Percentiles rank a stretch among this genome's conserved stretches.
Evolutionary conservation across 2,329 filamentous ascomycete species (phyloP).

Genomic region (Hymenoscyphus albidus): DNA sequence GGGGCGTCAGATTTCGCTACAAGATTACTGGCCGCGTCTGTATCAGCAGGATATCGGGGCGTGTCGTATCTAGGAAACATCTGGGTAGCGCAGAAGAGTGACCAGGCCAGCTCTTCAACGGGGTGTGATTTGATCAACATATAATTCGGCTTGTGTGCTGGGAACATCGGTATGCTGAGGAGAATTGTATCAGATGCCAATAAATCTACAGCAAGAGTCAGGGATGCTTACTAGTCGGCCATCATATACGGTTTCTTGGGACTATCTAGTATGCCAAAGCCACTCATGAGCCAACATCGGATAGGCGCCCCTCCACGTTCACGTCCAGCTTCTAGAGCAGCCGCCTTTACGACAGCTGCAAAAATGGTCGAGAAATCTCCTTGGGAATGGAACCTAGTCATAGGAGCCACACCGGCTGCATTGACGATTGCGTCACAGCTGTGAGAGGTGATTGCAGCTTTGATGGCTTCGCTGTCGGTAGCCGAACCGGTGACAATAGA

Average conservation of each 20-base stretch:
- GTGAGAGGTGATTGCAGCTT: conserved; percentile 36
- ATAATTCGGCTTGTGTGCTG: conserved; percentile 23
- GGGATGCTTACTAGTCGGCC: conserved; percentile 34
- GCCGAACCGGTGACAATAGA: conserved; percentile 39
- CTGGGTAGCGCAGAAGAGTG: conserved; percentile 36
- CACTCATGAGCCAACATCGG: conserved; percentile 39
- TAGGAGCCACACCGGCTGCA: conserved; percentile 34
- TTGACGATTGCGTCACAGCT: conserved; percentile 40
- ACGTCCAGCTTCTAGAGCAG: conserved; percentile 35
- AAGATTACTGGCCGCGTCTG: conserved; percentile 24
- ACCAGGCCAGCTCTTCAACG: conserved; percentile 36
- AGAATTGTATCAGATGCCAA: no score
- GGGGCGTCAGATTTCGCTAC: conserved; percentile 14
- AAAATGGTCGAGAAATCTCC: conserved; percentile 39
- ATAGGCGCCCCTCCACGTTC: conserved; percentile 34
- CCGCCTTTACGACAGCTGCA: conserved; percentile 35
- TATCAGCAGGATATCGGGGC: conserved; percentile 18
- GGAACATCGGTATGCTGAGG: conserved; percentile 18
- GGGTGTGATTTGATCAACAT: conserved; percentile 24
- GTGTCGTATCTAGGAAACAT: conserved; percentile 37
- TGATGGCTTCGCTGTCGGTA: conserved; percentile 36
- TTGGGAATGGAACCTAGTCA: conserved; percentile 35
- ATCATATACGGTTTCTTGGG: conserved; percentile 37
- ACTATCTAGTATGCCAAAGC: conserved; percentile 36
- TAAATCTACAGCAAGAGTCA: background rate